phyloP scores from a whole-genome alignment of 176 grass and related monocot species.

The Pontederia paniculata region DNA sequence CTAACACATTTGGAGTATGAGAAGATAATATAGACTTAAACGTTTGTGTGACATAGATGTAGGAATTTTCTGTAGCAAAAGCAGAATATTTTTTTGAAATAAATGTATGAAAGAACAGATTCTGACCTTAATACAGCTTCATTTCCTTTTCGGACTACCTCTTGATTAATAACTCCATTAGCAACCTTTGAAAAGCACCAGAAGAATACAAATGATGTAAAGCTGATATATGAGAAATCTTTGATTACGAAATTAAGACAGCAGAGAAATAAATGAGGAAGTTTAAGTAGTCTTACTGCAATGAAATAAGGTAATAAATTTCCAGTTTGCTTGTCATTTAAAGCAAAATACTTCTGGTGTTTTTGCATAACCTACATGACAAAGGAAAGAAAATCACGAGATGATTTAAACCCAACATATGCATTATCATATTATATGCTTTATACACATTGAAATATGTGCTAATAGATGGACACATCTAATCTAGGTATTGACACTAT shows the following conservation, averaged over 20 bases:
- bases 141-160: slow-evolving; percentile 79
- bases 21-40: no score
- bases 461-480: no score
- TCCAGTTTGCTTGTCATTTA: slow-evolving; percentile 40
- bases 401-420: no score
- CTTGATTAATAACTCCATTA: slow-evolving; percentile 65
- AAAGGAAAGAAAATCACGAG: slow-evolving; percentile 4
- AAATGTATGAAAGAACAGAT: slow-evolving; percentile 1
- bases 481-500: no score
- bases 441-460: no score
- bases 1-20: no score
- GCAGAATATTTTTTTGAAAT: neutral
- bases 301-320: slow-evolving; percentile 87
- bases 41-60: no score
- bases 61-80: neutral
- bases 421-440: no score
- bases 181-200: slow-evolving; percentile 43
- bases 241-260: slow-evolving; percentile 3
- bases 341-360: slow-evolving; percentile 89
- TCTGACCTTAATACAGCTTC: slow-evolving; percentile 89
- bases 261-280: slow-evolving; percentile 11
- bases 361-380: slow-evolving; percentile 87
- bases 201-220: slow-evolving; percentile 10
- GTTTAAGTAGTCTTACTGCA: slow-evolving; percentile 43
- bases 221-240: neutral